Evolutionary conservation across 1,284 basidiomycete species (phyloP), one percentile per base, ranked within the genome.

Genomic region (Athelia psychrophila): DNA sequence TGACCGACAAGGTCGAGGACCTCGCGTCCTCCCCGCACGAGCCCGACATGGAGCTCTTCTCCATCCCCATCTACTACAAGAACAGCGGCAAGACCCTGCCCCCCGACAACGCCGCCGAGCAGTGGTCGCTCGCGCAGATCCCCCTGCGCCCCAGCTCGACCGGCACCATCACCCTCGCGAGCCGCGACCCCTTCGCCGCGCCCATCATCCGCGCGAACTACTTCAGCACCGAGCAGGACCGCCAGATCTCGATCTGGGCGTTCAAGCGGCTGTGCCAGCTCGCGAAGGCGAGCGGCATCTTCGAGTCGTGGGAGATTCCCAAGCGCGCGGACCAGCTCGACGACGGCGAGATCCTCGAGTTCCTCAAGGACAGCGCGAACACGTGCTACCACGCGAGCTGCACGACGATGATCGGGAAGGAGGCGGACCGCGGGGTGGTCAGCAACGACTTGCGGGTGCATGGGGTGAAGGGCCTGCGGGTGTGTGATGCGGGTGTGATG

Each of bases 171-270:
- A 66, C 60, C 3, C 58, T 78, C 27, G 58, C 59, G 36, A 68
- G 66, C 3, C 56, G 56, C 2, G 67, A 66, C 45, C 63, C 68
- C 0, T 70, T 62, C 47, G 74, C 75, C 42, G 56, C 67, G 3
- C 74, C 77, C 0, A 33, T 67, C 9, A 75, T 79, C 53, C 68
- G 77, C 54, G 70, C 73, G 22, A 68, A 72, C 40, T 64, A 63
- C 52, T 56, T 65, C 46, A 38, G 54, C 10, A 44, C 61, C 24
- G 51, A 55, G 19, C 56, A 54, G 13, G 64, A 67, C 46, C 38
- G 38, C 6, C 38, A 42, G 38, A 42, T 42, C 8, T 8, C 8
- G 8, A 42, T 42, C 38, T 42, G 38, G 38, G 38, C 38, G 20
- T 42, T 42, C 38, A 42, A 42, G 38, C 6, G n/a, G 38, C 20